Conservation (phyloP, 352 stramenopile species). For the Globisporangium emineosum region DNA sequence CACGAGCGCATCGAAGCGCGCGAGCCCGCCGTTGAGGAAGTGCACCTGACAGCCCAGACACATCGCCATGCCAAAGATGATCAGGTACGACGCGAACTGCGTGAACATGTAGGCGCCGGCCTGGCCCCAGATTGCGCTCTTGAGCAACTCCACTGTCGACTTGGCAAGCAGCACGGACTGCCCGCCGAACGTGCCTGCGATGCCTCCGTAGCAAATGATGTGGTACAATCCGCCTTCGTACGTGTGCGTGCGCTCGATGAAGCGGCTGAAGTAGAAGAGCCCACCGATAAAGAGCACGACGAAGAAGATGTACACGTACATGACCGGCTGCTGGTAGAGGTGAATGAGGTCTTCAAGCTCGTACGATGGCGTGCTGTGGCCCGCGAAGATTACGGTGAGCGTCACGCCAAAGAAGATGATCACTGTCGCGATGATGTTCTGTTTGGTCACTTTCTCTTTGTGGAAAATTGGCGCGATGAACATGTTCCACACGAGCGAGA, state of each 20-base stretch:
- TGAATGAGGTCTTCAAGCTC: slow-evolving; percentile 82
- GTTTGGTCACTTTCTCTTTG: slow-evolving; percentile 81
- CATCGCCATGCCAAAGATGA: slow-evolving; percentile 58
- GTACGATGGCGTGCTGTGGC: slow-evolving; percentile 83
- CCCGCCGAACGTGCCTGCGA: slow-evolving; percentile 87
- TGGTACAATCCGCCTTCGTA: slow-evolving; percentile 70
- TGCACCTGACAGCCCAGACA: slow-evolving; percentile 83
- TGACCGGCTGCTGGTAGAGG: slow-evolving; percentile 74
- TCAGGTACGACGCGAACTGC: slow-evolving; percentile 76
- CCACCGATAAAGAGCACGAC: slow-evolving; percentile 62
- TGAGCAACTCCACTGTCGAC: slow-evolving; percentile 86
- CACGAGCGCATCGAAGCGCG: slow-evolving; percentile 86
- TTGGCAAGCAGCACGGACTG: slow-evolving; percentile 89
- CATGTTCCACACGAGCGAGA: slow-evolving; percentile 92
- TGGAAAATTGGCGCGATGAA: slow-evolving; percentile 89
- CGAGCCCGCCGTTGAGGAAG: slow-evolving; percentile 88
- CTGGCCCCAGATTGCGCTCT: slow-evolving; percentile 87
- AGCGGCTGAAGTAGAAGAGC: slow-evolving; percentile 58
- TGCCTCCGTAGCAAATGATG: slow-evolving; percentile 86
- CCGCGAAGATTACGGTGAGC: slow-evolving; percentile 87
- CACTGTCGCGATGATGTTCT: slow-evolving; percentile 77
- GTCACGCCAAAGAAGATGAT: slow-evolving; percentile 90
- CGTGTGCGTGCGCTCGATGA: slow-evolving; percentile 73
- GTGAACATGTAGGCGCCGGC: slow-evolving; percentile 73
- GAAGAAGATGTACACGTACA: slow-evolving; percentile 84